Evolutionary conservation across 768 basidiomycete species (phyloP).

Genomic region (Pisolithus sp.): DNA sequence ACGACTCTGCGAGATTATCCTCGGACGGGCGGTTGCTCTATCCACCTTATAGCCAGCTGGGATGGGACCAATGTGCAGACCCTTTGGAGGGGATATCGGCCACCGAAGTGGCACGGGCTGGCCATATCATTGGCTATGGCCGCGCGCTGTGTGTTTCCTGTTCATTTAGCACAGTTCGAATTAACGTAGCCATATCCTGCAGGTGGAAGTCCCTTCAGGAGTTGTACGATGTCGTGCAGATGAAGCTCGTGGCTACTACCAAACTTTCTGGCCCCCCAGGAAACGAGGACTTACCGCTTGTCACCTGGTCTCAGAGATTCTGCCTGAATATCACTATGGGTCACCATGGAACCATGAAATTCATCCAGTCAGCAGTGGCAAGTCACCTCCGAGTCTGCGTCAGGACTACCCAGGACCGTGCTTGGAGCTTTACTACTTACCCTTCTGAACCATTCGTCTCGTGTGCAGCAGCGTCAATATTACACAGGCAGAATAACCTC

Average conservation of each 20-base stretch:
- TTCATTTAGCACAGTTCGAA: background rate
- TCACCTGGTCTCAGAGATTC: constrained; percentile 2
- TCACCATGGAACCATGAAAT: background rate
- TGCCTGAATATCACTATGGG: background rate
- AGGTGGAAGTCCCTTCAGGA: background rate
- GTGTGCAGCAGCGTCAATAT: background rate
- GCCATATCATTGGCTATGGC: constrained; percentile 1
- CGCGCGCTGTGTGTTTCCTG: background rate
- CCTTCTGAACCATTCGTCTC: constrained; percentile 4
- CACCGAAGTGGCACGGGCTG: background rate
- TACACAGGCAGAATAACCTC: background rate
- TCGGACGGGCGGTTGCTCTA: background rate
- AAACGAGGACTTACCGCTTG: background rate
- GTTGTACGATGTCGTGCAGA: background rate
- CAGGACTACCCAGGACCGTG: background rate
- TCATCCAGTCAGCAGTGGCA: background rate
- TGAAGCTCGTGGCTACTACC: too few species aligned
- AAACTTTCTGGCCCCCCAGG: background rate
- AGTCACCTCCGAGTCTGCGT: constrained; percentile 4
- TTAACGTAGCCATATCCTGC: background rate
- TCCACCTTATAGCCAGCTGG: constrained; percentile 1
- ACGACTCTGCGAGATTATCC: background rate
- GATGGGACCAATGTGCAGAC: constrained; percentile 5
- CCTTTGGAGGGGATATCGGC: background rate
- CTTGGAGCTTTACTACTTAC: constrained; percentile 1